A percentile compares a stretch with the other conserved stretches of the same genome.
These are phyloP conservation scores for Solanum hybrid DNA, from an alignment of 305 asterid genomes.

Conservation along the genomic window DNA sequence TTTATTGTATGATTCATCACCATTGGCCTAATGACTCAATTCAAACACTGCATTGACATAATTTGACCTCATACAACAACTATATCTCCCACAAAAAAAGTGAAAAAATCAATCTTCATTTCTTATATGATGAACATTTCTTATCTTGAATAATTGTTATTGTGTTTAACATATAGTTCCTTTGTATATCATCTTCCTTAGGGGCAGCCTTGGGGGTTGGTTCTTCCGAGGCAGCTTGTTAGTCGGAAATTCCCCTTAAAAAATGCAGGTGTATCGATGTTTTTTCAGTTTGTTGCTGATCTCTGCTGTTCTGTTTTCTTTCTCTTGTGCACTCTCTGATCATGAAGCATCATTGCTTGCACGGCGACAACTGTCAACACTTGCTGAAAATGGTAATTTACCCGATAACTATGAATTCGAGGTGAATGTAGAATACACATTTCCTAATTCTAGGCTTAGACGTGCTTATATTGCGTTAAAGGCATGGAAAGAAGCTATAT, in stretches of 20 bases:
- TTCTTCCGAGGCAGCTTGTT: slow-evolving; percentile 17
- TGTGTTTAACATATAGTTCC: not conserved
- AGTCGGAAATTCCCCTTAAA: slow-evolving; percentile 11
- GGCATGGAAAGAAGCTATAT: slow-evolving; percentile 41
- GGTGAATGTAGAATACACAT: not conserved
- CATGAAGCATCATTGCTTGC: slow-evolving; percentile 3
- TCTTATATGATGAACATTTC: not conserved
- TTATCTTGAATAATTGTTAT: not conserved
- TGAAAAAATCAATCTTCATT: not conserved
- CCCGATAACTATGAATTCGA: not conserved
- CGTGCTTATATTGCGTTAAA: slow-evolving; percentile 46
- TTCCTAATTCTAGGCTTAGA: slow-evolving; percentile 36
- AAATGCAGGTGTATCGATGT: slow-evolving; percentile 30
- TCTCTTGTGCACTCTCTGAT: not conserved
- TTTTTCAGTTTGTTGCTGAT: slow-evolving; percentile 13
- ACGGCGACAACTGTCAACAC: slow-evolving; percentile 2
- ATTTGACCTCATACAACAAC: not conserved
- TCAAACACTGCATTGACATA: not conserved
- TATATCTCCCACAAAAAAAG: not conserved
- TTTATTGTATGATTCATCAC: not conserved
- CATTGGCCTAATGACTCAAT: not conserved
- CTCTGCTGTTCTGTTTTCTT: not conserved
- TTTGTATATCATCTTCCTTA: slow-evolving; percentile 3
- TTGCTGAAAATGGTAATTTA: not conserved
- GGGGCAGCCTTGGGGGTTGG: slow-evolving; percentile 23